Evolutionary conservation across 2,329 filamentous ascomycete species (phyloP).

Genomic region (Diaporthe capsici): DNA sequence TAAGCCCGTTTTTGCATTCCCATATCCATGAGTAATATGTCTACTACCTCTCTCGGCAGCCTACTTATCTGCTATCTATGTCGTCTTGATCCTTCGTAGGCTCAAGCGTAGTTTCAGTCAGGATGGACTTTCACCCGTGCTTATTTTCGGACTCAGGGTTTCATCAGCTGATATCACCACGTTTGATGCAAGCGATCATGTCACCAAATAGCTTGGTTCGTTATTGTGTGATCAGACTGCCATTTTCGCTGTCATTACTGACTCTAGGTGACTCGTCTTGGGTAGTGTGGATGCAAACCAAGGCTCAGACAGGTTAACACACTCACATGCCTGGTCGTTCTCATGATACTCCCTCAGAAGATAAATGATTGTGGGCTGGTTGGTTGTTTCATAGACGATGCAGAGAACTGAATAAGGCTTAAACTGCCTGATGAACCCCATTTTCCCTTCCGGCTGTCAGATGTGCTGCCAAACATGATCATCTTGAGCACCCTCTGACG

Average conservation of each 20-base stretch:
- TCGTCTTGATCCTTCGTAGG: background rate
- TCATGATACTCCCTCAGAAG: no score
- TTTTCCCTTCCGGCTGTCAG: background rate
- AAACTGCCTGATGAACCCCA: background rate
- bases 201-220: background rate
- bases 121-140: background rate
- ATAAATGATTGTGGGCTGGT: background rate
- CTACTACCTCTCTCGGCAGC: background rate
- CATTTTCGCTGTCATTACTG: background rate
- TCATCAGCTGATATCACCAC: background rate
- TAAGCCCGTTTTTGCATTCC: background rate
- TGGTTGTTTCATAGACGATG: background rate
- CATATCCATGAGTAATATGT: background rate
- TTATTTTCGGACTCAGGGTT: background rate
- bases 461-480: background rate
- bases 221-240: background rate
- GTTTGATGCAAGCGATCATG: background rate
- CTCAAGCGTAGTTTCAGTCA: background rate
- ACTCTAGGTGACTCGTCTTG: background rate
- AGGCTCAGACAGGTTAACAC: background rate
- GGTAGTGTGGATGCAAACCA: background rate
- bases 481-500: background rate
- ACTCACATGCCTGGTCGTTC: background rate
- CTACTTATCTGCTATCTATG: rapidly evolving
- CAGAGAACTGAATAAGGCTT: background rate